Evolutionary conservation across 768 basidiomycete species (phyloP), one percentile per base, ranked within the genome.

Genomic region (Trametes meyenii): DNA sequence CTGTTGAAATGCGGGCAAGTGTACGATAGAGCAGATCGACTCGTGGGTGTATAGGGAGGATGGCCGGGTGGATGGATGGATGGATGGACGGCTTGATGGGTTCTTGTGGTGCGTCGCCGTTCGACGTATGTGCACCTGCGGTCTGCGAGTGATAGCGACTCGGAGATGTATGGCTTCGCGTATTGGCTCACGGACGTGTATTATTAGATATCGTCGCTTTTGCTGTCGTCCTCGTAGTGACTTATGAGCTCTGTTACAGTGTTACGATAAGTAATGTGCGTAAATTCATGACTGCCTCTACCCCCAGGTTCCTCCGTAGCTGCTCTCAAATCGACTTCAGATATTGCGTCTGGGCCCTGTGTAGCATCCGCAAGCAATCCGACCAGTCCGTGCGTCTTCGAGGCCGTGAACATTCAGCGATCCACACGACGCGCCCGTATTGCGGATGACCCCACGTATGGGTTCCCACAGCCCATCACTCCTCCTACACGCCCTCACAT

Each of bases 251-350:
- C 48, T 36, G 45, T 48, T 58, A 58, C 50, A 40, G 50, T 36
- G 45, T 48, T 58, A 58, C 50, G 49, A 58, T 51, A 35, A 29
- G 49, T 58, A 51, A 58, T 58, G 57, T 42, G 26, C 17, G 21
- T 49, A 58, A 49, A 52, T 23, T 33, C 45, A 46, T 23, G 45
- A 46, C 10, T 46, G 13, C 21, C 13, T n/a, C 12, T 40, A n/a
- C 12, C 11, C n/a, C 12, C 39, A 40, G 3, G 39, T n/a, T n/a
- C 13, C 39, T 4, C 39, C 39, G 12, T 2, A 4, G 14, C 2
- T 40, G 39, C 39, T 33, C 29, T 8, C 29, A 33, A 8, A 33
- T 3, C 29, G 8, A 33, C 29, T 33, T n/a, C n/a, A n/a, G n/a
- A n/a, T n/a, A n/a, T n/a, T n/a, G n/a, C n/a, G n/a, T n/a, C n/a